Conservation (phyloP, 371 early-diverging fungal genomes). For the Mortierella polycephala region DNA sequence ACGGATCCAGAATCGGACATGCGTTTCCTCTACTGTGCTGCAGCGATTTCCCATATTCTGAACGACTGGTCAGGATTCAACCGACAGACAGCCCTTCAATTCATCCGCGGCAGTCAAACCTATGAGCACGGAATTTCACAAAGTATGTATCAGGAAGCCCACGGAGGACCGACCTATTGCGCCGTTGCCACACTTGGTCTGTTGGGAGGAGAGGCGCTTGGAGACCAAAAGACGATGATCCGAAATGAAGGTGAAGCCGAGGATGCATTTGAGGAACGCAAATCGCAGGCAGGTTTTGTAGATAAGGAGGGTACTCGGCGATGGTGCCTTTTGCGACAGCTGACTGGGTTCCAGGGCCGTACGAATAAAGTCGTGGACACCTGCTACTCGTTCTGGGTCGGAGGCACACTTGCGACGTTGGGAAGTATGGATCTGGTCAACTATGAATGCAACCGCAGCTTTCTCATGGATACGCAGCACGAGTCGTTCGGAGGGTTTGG, state of each 20-base stretch:
- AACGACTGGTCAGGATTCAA: conserved; percentile 92
- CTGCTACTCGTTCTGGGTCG: conserved; percentile 99
- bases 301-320: conserved; percentile 68
- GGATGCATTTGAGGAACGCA: conserved; percentile 19
- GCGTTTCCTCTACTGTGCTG: conserved; percentile 93
- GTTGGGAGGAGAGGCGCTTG: conserved; percentile 63
- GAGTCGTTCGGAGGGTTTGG: conserved; percentile 80
- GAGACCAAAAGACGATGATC: conserved; percentile 29
- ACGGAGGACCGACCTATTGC: conserved; percentile 94
- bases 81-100: conserved; percentile 65
- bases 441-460: conserved; percentile 60
- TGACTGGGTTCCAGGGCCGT: conserved; percentile 93
- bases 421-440: conserved; percentile 75
- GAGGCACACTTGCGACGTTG: conserved; percentile 80
- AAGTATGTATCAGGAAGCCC: conserved; percentile 84
- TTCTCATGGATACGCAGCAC: conserved; percentile 71
- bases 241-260: conserved; percentile 12
- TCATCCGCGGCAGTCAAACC: conserved; percentile 74
- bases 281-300: conserved; percentile 60
- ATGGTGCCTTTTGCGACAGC: conserved; percentile 87
- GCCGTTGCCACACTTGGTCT: conserved; percentile 88
- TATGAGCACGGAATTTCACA: conserved; percentile 90
- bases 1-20: conserved; percentile 79
- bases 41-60: conserved; percentile 81
- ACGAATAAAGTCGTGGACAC: conserved; percentile 93